Percentiles rank a stretch among this genome's conserved stretches.
phyloP scores from a whole-genome alignment of 208 protist genomes.

The Leishmania mexicana region DNA sequence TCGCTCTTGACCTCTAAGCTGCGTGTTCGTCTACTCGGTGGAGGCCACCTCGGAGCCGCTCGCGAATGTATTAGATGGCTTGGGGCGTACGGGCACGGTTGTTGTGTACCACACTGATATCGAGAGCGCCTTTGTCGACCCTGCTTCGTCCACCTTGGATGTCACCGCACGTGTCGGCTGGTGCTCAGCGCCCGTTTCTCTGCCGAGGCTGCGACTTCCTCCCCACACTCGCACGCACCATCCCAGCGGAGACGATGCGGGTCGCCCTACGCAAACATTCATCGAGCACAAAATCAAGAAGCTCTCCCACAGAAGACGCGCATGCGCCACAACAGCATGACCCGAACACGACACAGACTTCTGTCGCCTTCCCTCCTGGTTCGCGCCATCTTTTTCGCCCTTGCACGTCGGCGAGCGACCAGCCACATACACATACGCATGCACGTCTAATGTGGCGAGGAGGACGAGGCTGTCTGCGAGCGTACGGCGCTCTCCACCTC shows the following conservation, averaged over 20 bases:
- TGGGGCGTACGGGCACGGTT: background rate
- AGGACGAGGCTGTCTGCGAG: conserved; percentile 24
- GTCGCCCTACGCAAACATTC: background rate
- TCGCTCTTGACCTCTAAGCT: background rate
- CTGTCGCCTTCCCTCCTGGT: background rate
- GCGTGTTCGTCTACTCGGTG: background rate
- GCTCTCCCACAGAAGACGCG: background rate
- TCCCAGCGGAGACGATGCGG: background rate
- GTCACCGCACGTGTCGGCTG: background rate
- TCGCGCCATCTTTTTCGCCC: background rate
- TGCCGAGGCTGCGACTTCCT: background rate
- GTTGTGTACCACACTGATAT: background rate
- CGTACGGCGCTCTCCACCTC: conserved; percentile 44
- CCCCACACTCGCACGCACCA: background rate
- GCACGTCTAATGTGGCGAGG: background rate
- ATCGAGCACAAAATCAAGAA: background rate
- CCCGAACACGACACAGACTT: background rate
- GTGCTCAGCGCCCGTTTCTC: background rate
- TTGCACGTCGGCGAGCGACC: background rate
- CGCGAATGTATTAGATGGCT: background rate
- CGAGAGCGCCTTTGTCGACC: background rate
- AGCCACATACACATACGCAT: background rate
- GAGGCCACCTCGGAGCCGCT: background rate
- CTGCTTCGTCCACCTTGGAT: background rate
- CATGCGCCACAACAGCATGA: background rate